These are phyloP conservation scores for Letharia lupina DNA, from an alignment of 495 filamentous ascomycete genomes.

Conservation along the genomic window DNA sequence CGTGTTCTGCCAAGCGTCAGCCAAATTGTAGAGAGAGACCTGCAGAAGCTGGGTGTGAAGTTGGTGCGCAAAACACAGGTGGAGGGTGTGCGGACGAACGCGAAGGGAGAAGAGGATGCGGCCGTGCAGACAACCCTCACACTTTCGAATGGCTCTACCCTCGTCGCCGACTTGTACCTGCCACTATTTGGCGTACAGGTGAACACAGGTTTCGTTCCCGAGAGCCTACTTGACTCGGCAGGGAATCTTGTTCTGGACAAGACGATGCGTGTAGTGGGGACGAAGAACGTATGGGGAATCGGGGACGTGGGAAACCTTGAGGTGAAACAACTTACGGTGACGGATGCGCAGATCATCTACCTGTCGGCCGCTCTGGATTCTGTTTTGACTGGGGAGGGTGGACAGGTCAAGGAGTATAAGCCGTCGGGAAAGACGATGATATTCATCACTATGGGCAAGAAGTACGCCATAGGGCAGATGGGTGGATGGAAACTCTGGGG, in stretches of 20 bases:
- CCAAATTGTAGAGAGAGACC: constrained; percentile 8
- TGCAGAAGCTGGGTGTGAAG: constrained; percentile 16
- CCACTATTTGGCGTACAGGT: constrained; percentile 15
- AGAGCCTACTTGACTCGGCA: constrained; percentile 33
- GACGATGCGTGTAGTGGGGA: constrained; percentile 41
- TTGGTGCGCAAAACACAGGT: constrained; percentile 11
- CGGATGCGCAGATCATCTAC: constrained; percentile 17
- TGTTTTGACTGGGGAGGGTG: constrained; percentile 6
- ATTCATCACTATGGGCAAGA: constrained; percentile 39
- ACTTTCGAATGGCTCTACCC: constrained; percentile 8
- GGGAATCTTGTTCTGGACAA: constrained; percentile 51
- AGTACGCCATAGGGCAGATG: constrained; percentile 43
- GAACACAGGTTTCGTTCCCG: constrained; percentile 16
- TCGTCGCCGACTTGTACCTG: constrained; percentile 16
- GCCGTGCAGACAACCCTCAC: constrained; percentile 10
- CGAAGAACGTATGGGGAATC: constrained; percentile 43
- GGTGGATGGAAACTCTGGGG: constrained; percentile 37
- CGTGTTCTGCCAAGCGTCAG: constrained; percentile 5
- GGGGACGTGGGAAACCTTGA: constrained; percentile 36
- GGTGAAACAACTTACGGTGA: constrained; percentile 16
- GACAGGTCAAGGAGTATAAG: constrained; percentile 14
- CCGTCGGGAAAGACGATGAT: constrained; percentile 28
- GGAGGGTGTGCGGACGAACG: constrained; percentile 7
- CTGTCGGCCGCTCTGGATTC: constrained; percentile 16
- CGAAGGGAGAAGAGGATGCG: not conserved